These are phyloP conservation scores for Cercis canadensis DNA, from an alignment of 306 rosid genomes.

Conservation along the genomic window DNA sequence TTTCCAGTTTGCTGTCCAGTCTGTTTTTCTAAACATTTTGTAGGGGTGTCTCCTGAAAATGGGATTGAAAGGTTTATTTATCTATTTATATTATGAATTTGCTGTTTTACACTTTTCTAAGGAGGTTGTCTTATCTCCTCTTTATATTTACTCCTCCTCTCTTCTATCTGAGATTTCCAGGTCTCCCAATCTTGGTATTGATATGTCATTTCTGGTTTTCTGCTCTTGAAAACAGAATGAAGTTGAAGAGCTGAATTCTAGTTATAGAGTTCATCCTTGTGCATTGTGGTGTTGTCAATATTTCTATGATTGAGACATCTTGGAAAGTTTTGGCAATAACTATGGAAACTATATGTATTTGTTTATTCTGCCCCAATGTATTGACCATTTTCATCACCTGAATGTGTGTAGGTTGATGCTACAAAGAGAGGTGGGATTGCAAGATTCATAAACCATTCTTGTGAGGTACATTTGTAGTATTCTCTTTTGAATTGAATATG, in stretches of 20 bases:
- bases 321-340: neutral
- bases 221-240: slow-evolving; percentile 19
- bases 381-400: neutral
- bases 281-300: neutral
- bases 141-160: too few relatives aligned
- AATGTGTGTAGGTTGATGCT: slow-evolving; percentile 87
- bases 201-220: slow-evolving; percentile 12
- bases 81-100: too few relatives aligned
- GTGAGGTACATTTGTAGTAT: slow-evolving; percentile 71
- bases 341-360: slow-evolving; percentile 30
- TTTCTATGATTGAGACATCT: too few relatives aligned
- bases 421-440: slow-evolving; percentile 98
- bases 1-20: too few relatives aligned
- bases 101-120: too few relatives aligned
- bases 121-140: too few relatives aligned
- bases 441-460: slow-evolving; percentile 93
- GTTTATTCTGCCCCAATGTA: slow-evolving; percentile 1
- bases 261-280: neutral
- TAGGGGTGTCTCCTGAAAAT: too few relatives aligned
- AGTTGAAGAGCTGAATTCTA: slow-evolving; percentile 4
- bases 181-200: slow-evolving; percentile 27
- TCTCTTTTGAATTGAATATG: slow-evolving; percentile 24
- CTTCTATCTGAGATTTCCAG: neutral
- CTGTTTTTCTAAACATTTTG: too few relatives aligned
- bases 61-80: too few relatives aligned